Evolutionary conservation across 2,329 filamentous ascomycete species (phyloP).

Genomic region (Thielaviopsis punctulata): DNA sequence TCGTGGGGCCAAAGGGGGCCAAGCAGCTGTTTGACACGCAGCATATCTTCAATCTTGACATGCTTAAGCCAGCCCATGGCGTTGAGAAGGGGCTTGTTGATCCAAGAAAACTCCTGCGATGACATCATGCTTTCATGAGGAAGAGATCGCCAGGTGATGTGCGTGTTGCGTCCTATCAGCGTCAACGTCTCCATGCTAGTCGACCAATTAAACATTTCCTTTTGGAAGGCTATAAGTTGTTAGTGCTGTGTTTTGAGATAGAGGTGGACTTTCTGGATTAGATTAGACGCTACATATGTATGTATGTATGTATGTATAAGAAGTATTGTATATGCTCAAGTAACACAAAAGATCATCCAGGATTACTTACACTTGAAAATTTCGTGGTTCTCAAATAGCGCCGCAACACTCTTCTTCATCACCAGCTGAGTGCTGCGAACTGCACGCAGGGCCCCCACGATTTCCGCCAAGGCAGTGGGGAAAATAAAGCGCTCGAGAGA

Average conservation of each 20-base stretch:
- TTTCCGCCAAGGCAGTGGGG: constrained; percentile 14
- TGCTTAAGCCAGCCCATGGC: constrained; percentile 12
- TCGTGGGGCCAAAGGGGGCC: constrained; percentile 14
- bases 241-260: too few relatives aligned
- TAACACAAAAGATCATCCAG: too few relatives aligned
- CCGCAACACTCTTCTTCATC: constrained; percentile 12
- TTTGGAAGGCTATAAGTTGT: constrained; percentile 8
- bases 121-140: constrained; percentile 14
- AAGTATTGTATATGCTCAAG: too few relatives aligned
- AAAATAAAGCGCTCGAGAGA: constrained; percentile 13
- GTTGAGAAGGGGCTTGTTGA: constrained; percentile 11
- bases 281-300: too few relatives aligned
- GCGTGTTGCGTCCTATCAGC: constrained; percentile 13
- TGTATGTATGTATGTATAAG: too few relatives aligned
- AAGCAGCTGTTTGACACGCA: constrained; percentile 14
- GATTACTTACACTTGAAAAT: neutral
- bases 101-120: constrained; percentile 11
- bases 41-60: constrained; percentile 13
- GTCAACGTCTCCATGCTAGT: constrained; percentile 12
- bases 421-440: constrained; percentile 12
- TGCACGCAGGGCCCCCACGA: constrained; percentile 13
- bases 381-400: neutral
- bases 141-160: constrained; percentile 14
- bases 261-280: too few relatives aligned
- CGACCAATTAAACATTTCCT: constrained; percentile 13